A percentile compares a stretch with the other conserved stretches of the same genome.
These are phyloP conservation scores for Acephala macrosclerotiorum DNA, from an alignment of 2,329 filamentous ascomycete genomes.

Conservation along the genomic window DNA sequence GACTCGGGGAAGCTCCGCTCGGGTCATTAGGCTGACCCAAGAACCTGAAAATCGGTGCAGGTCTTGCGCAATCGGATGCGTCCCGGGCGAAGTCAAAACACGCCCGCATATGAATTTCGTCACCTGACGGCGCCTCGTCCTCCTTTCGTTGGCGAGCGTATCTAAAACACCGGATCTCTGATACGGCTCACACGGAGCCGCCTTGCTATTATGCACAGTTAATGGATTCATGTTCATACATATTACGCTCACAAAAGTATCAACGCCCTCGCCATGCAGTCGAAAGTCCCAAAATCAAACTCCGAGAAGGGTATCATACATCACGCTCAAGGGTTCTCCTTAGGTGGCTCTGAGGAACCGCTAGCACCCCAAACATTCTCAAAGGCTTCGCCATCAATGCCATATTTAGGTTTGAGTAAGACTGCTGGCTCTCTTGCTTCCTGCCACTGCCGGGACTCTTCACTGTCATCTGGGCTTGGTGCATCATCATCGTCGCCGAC, in stretches of 20 bases:
- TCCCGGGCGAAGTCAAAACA: not conserved
- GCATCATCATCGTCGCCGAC: slow-evolving; percentile 42
- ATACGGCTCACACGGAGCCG: too few species aligned
- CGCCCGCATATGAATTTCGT: not conserved
- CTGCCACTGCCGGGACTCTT: slow-evolving; percentile 54
- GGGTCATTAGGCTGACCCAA: not conserved
- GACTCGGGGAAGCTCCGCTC: not conserved
- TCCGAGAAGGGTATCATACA: slow-evolving; percentile 32
- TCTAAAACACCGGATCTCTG: too few species aligned
- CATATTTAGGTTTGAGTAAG: slow-evolving; percentile 45
- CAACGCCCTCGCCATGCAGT: slow-evolving; percentile 34
- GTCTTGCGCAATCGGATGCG: not conserved
- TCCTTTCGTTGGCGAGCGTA: not conserved
- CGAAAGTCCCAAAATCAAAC: slow-evolving; percentile 10
- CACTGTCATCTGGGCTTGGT: slow-evolving; percentile 44
- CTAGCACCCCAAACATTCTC: slow-evolving; percentile 46
- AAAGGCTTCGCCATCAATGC: slow-evolving; percentile 43
- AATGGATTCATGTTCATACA: not conserved
- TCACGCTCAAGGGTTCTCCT: slow-evolving; percentile 42
- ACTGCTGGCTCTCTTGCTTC: slow-evolving; percentile 34
- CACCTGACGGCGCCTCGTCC: not conserved
- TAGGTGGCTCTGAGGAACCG: slow-evolving; percentile 36
- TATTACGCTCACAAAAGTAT: not conserved
- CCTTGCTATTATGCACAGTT: not conserved
- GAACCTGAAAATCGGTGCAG: not conserved